These are phyloP conservation scores for Penicillium hesseltinei DNA, from an alignment of 2,329 filamentous ascomycete genomes.

Conservation along the genomic window DNA sequence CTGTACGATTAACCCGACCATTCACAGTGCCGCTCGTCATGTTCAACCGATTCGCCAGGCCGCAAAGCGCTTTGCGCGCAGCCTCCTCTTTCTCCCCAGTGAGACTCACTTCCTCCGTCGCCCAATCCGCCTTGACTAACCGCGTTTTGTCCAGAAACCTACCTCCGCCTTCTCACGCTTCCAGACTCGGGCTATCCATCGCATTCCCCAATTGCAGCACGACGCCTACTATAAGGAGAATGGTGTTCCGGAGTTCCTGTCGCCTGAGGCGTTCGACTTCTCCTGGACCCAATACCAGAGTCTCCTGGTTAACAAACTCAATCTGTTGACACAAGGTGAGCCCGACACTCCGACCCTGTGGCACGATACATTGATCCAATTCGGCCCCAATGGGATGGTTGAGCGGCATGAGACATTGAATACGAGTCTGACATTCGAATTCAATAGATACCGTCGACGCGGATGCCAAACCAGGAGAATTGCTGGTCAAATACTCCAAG, in stretches of 20 bases:
- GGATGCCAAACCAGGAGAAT: slow-evolving; percentile 60
- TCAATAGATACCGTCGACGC: slow-evolving; percentile 62
- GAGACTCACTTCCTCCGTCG: slow-evolving; percentile 13
- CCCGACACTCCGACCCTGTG: slow-evolving; percentile 23
- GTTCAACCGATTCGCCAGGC: slow-evolving; percentile 44
- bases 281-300: slow-evolving; percentile 83
- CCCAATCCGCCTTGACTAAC: slow-evolving; percentile 20
- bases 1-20: slow-evolving; percentile 19
- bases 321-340: slow-evolving; percentile 68
- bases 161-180: slow-evolving; percentile 37
- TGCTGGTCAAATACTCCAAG: slow-evolving; percentile 74
- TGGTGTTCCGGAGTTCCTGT: slow-evolving; percentile 70
- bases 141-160: slow-evolving; percentile 30
- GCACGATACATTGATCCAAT: slow-evolving; percentile 1
- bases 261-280: slow-evolving; percentile 65
- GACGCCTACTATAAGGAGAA: slow-evolving; percentile 46
- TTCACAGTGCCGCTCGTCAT: slow-evolving; percentile 34
- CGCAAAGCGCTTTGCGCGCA: slow-evolving; percentile 46
- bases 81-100: slow-evolving; percentile 37
- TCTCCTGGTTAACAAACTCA: slow-evolving; percentile 72
- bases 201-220: slow-evolving; percentile 51
- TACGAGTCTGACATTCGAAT: neutral
- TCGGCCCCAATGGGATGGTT: neutral
- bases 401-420: neutral
- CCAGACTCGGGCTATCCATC: slow-evolving; percentile 43